Evolutionary conservation across 371 early-diverging fungal genomes (phyloP).

Genomic region (Nosema muscidifuracis): DNA sequence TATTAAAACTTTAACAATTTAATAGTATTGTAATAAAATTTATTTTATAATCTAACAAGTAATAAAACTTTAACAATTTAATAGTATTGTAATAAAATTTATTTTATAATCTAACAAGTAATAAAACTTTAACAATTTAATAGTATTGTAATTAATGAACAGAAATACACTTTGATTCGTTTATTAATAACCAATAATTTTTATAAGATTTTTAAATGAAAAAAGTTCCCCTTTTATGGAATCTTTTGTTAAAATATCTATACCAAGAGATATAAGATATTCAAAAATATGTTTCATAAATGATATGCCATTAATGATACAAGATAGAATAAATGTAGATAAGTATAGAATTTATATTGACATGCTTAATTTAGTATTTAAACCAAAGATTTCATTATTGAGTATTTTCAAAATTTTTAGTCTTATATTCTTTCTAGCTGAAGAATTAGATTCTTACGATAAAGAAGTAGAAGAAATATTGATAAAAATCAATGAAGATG

Average conservation of each 20-base stretch:
- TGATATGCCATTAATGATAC: neutral
- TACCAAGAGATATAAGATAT: neutral
- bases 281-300: neutral
- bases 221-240: too few relatives aligned
- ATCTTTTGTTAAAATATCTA: neutral
- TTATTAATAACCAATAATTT: too few relatives aligned
- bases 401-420: neutral
- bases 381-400: neutral
- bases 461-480: neutral
- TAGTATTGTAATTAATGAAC: too few relatives aligned
- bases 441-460: neutral
- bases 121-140: too few relatives aligned
- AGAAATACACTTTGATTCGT: too few relatives aligned
- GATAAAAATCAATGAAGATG: neutral
- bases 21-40: too few relatives aligned
- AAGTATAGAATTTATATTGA: neutral
- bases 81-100: too few relatives aligned
- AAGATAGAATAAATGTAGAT: neutral
- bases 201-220: too few relatives aligned
- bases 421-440: neutral
- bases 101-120: too few relatives aligned
- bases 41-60: too few relatives aligned
- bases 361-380: neutral
- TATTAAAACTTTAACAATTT: too few relatives aligned
- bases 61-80: too few relatives aligned